These are phyloP conservation scores for Rhizoctonia solani DNA, from an alignment of 1,284 basidiomycete genomes.

Conservation along the genomic window DNA sequence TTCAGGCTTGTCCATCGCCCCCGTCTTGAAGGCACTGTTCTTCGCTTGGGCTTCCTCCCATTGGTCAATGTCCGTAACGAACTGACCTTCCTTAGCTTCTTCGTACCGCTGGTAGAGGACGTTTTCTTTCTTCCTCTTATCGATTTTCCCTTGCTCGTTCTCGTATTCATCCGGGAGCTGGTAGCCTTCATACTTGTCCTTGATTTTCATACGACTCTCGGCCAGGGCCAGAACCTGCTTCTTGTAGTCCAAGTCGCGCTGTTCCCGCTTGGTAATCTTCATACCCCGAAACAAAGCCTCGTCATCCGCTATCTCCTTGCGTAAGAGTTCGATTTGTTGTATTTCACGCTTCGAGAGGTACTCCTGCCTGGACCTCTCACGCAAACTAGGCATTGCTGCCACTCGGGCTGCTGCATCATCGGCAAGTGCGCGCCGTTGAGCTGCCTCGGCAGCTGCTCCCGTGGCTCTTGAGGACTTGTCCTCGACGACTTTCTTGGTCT, in stretches of 20 bases:
- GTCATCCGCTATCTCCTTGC: slow-evolving; percentile 92
- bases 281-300: slow-evolving; percentile 86
- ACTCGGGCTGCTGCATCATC: slow-evolving; percentile 81
- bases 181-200: slow-evolving; percentile 93
- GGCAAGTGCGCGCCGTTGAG: slow-evolving; percentile 77
- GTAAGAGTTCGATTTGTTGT: slow-evolving; percentile 92
- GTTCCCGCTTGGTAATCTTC: slow-evolving; percentile 85
- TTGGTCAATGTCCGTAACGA: slow-evolving; percentile 94
- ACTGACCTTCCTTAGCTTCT: slow-evolving; percentile 88
- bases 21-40: slow-evolving; percentile 85
- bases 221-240: slow-evolving; percentile 91
- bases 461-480: slow-evolving; percentile 79
- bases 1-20: slow-evolving; percentile 85
- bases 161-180: slow-evolving; percentile 96
- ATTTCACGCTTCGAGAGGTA: slow-evolving; percentile 95
- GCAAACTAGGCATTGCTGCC: slow-evolving; percentile 79
- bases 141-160: slow-evolving; percentile 98
- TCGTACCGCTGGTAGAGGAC: slow-evolving; percentile 94
- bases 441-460: slow-evolving; percentile 75
- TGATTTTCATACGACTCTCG: slow-evolving; percentile 91
- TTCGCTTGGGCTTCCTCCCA: slow-evolving; percentile 93
- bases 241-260: slow-evolving; percentile 83
- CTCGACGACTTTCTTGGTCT: slow-evolving; percentile 89
- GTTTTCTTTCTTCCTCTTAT: slow-evolving; percentile 94
- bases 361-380: slow-evolving; percentile 86